Base-by-base conservation (phyloP, 2,329 filamentous ascomycete species). In the Sporothrix euskadiensis region DNA sequence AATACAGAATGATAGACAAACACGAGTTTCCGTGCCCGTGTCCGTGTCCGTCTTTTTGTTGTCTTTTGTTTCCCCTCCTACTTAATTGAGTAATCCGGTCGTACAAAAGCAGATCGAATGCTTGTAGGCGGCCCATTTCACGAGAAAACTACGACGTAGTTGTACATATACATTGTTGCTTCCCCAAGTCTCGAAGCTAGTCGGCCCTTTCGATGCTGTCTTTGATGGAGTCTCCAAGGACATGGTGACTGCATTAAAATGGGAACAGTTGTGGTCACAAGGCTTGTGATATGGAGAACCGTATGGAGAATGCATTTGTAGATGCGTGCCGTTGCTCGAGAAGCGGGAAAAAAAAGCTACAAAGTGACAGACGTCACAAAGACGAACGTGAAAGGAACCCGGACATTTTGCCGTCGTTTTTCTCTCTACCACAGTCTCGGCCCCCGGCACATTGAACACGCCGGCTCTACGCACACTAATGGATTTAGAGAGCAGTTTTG, bases 151-250 rank as follows among this genome's bases (percentile, higher is more conserved):
- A 61, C 3, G 30, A n/a, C 14, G 30, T 12, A 19, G 41, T 44
- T 44, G 41, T 44, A 44, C 41, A 12, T 44, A 14, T 44, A 44
- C 56, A n/a, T 61, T 7, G 30, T n/a, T 12, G 26, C 32, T 14
- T 61, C 16, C 56, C 56, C 30, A 35, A n/a, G 57, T 22, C 57
- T 66, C 39, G 39, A 22, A 47, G 26, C 12, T 9, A 66, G 61
- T 66, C 61, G 39, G 61, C 61, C 61, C 59, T 44, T 66, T 47
- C 39, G 30, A 66, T 7, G 61, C 22, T 66, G 32, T 26, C 16
- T 56, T 39, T 41, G 19, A 63, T 41, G 32, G 56, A 59, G 52
- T 22, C n/a, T 35, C 30, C 56, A 35, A 35, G 56, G 35, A 19
- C 4, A 59, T 2, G 30, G 56, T 19, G 30, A 19, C 26, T 14